Percentiles rank a stretch among this genome's conserved stretches.
Conservation (phyloP, 1,284 basidiomycete species). For the Exobasidium cylindrosporum region DNA sequence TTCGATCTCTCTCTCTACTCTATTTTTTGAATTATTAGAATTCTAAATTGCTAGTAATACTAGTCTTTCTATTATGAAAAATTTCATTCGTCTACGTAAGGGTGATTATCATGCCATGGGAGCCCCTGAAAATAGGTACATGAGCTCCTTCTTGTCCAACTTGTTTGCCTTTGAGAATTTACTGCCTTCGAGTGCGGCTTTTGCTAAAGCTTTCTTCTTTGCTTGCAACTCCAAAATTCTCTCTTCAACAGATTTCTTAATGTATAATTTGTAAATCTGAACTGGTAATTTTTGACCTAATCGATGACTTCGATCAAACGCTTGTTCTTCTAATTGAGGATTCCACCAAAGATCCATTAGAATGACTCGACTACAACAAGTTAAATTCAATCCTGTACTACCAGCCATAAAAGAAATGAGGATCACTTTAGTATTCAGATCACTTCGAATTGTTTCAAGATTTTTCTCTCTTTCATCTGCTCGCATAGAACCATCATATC, state of each 20-base stretch:
- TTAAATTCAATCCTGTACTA: conserved; percentile 88
- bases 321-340: conserved; percentile 66
- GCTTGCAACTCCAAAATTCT: conserved; percentile 69
- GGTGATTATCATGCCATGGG: neutral
- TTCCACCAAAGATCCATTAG: conserved; percentile 90
- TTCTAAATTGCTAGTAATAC: too few species aligned
- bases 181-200: conserved; percentile 81
- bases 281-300: conserved; percentile 83
- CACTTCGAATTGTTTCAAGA: conserved; percentile 70
- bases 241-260: conserved; percentile 84
- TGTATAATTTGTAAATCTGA: conserved; percentile 87
- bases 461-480: conserved; percentile 72
- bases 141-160: conserved; percentile 17
- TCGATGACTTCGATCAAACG: conserved; percentile 87
- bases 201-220: conserved; percentile 79
- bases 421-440: conserved; percentile 67
- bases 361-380: conserved; percentile 89
- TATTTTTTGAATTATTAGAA: too few species aligned
- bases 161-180: conserved; percentile 63
- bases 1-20: neutral
- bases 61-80: too few species aligned
- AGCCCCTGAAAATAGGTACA: conserved; percentile 18
- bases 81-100: neutral
- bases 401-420: conserved; percentile 96
- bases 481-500: conserved; percentile 84